A percentile compares a stretch with the other conserved stretches of the same genome.
Conservation (phyloP, 2,329 filamentous ascomycete species). For the Arthrobotrys sphaeroides region DNA sequence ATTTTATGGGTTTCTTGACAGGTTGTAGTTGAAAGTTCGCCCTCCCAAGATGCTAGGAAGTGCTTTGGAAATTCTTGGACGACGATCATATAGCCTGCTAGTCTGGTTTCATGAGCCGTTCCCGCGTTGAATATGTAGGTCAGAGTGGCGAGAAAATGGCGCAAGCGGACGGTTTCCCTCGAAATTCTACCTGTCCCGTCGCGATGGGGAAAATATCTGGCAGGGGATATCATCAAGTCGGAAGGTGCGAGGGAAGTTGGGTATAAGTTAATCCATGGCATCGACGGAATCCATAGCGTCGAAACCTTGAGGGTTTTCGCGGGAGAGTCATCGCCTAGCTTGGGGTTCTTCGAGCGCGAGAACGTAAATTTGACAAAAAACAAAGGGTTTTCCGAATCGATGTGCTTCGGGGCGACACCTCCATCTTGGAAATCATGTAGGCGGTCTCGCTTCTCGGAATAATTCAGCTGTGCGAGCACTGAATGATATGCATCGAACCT, state of each 20-base stretch:
- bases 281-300: conserved; percentile 4
- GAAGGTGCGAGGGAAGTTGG: conserved; percentile 25
- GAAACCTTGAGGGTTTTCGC: conserved; percentile 37
- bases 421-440: neutral
- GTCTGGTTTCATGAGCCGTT: conserved; percentile 11
- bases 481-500: conserved; percentile 20
- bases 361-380: neutral
- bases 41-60: neutral
- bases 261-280: conserved; percentile 33
- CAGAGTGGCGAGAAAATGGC: conserved; percentile 50
- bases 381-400: neutral
- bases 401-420: neutral
- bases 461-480: conserved; percentile 24
- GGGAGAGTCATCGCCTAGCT: conserved; percentile 28
- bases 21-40: neutral
- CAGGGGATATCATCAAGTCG: conserved; percentile 2
- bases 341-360: conserved; percentile 3
- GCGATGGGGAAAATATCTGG: conserved; percentile 1
- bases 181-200: neutral
- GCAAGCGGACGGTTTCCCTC: conserved; percentile 10
- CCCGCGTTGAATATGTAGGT: conserved; percentile 11
- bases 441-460: conserved; percentile 49
- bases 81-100: conserved; percentile 13
- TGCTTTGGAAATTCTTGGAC: neutral
- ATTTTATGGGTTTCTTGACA: neutral